Conservation (phyloP, 2,329 filamentous ascomycete genomes). For the Fusarium tjaetaba region DNA sequence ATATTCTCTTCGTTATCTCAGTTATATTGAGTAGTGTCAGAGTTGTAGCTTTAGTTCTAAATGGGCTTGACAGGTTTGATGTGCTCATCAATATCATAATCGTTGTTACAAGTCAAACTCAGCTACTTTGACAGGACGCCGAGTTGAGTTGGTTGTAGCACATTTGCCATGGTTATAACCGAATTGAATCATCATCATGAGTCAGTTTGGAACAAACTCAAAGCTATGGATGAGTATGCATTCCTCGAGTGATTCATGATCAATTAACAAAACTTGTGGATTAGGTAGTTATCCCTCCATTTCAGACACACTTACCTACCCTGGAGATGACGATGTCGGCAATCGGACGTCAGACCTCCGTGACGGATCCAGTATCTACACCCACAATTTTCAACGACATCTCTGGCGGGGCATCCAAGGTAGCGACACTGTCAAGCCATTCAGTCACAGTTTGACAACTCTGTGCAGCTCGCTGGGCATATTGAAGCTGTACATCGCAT, state of each 20-base stretch:
- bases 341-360: slow-evolving; percentile 30
- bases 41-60: not conserved
- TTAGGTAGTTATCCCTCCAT: not conserved
- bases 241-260: not conserved
- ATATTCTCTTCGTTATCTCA: too few relatives aligned
- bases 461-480: not conserved
- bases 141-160: not conserved
- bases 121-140: not conserved
- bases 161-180: not conserved
- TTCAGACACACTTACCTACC: slow-evolving; percentile 3
- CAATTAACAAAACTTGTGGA: not conserved
- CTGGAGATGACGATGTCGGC: slow-evolving; percentile 20
- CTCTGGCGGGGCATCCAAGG: slow-evolving; percentile 36
- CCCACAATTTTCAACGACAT: slow-evolving; percentile 45
- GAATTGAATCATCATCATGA: not conserved
- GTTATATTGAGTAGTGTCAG: not conserved
- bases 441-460: slow-evolving; percentile 9
- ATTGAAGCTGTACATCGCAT: not conserved
- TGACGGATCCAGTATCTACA: slow-evolving; percentile 11
- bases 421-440: slow-evolving; percentile 29
- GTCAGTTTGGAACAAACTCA: not conserved
- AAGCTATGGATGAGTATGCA: not conserved
- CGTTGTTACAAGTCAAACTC: not conserved
- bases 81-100: not conserved
- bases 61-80: too few relatives aligned